A percentile compares a stretch with the other conserved stretches of the same genome.
Evolutionary conservation across 139 green algal species (phyloP).

Genomic region (Chlamydomonas sp.): DNA sequence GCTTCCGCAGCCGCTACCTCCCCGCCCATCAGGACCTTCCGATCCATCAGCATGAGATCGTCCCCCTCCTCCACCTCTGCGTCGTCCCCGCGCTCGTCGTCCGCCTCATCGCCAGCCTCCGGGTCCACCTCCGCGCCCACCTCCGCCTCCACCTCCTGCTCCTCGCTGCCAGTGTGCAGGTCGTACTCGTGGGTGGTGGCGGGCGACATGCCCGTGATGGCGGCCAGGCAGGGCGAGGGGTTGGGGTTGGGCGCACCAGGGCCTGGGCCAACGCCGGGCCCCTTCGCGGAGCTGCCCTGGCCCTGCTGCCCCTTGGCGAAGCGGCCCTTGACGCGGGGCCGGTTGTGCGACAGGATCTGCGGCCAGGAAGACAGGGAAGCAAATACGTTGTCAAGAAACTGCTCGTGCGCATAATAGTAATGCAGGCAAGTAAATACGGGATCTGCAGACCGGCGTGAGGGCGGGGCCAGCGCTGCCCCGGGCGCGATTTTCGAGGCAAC

Average conservation of each 20-base stretch:
- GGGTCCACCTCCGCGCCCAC: conserved; percentile 18
- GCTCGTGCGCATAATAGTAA: too few species aligned
- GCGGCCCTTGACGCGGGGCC: conserved; percentile 77
- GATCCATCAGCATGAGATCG: background rate
- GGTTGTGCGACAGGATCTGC: conserved; percentile 64
- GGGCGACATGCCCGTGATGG: conserved; percentile 12
- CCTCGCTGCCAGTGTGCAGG: conserved; percentile 14
- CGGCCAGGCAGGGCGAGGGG: conserved; percentile 1
- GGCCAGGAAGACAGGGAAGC: background rate
- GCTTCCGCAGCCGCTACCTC: background rate
- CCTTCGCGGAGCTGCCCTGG: too few species aligned
- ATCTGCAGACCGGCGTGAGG: too few species aligned
- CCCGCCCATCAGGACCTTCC: background rate
- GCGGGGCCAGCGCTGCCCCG: too few species aligned
- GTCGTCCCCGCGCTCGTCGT: conserved; percentile 30
- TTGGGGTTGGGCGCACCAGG: too few species aligned
- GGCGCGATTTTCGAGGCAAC: too few species aligned
- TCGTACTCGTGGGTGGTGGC: conserved; percentile 3
- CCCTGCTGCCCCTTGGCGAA: conserved; percentile 73
- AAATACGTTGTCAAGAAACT: too few species aligned
- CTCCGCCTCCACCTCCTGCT: conserved; percentile 10
- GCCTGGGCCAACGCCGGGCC: too few species aligned
- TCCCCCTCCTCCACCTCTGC: conserved; percentile 14
- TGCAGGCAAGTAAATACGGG: too few species aligned
- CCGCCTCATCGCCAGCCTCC: conserved; percentile 16